Evolutionary conservation across 1,284 basidiomycete species (phyloP).

Genomic region (Chondrostereum purpureum): DNA sequence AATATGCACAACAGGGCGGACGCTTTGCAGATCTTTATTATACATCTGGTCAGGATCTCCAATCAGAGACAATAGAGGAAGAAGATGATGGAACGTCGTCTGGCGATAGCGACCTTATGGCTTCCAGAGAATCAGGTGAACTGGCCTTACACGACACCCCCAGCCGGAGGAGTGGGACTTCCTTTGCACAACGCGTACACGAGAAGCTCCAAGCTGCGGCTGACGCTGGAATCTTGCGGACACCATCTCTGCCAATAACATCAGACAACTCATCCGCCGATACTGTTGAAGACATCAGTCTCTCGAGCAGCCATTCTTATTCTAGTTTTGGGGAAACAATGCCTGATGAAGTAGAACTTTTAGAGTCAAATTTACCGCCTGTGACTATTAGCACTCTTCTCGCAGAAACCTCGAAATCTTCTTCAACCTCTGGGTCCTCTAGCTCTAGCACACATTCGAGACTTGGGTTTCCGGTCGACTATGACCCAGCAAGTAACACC

Average conservation of each 20-base stretch:
- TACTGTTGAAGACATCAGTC: background rate
- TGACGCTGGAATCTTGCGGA: conserved; percentile 4
- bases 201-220: conserved; percentile 25
- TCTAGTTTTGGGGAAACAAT: conserved; percentile 14
- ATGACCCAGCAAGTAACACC: background rate
- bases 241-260: too few species aligned
- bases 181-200: conserved; percentile 33
- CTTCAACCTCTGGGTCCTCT: background rate
- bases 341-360: conserved; percentile 12
- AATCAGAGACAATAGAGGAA: conserved; percentile 12
- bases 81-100: conserved; percentile 22
- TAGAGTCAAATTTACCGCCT: too few species aligned
- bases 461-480: background rate
- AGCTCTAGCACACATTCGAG: background rate
- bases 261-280: too few species aligned
- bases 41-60: conserved; percentile 13
- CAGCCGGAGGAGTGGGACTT: conserved; percentile 21
- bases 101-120: too few species aligned
- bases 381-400: too few species aligned
- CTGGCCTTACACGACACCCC: too few species aligned
- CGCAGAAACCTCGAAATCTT: background rate
- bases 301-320: conserved; percentile 11
- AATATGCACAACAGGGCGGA: conserved; percentile 18
- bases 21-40: conserved; percentile 29
- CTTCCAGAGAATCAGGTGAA: too few species aligned